Evolutionary conservation across 331 rosid species (phyloP), one percentile per base, ranked within the genome.

Genomic region (Prunus yedoensis): DNA sequence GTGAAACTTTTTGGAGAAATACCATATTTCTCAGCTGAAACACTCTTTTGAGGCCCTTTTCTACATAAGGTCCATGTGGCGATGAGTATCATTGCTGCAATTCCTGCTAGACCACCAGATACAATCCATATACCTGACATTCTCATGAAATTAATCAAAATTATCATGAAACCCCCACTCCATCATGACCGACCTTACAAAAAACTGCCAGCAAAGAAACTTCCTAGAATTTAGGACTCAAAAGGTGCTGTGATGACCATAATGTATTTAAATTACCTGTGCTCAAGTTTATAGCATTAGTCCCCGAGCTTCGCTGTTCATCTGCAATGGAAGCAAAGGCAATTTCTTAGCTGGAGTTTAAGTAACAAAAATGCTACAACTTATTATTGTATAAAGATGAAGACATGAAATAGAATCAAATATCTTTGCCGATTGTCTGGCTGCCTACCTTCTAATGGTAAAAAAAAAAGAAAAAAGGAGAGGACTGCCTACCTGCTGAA

Each of bases 91-190:
- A 78, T 38, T 72, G 75, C 25, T 51, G 70, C 45, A 38, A 78
- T 52, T 70, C 84, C 89, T 27, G 27, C 73, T 67, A 74, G 32
- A 47, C 85, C 85, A 69, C 77, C 79, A 16, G 56, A 64, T 30
- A 87, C 74, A 71, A 87, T 74, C 87, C 84, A 81, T 70, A 70
- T 38, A 64, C 83, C 87, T 87, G 85, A 76, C 61, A 13, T 30
- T 67, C 51, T 20, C 62, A 62, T 32, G 8, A 58, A 51, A 16
- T 25, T 41, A 18, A 20, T 25, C n/a, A 28, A 20, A 51, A 66
- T 17, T 32, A 7, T 47, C 74, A 13, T 4, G 14, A 41, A 38
- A 15, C 66, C 49, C 17, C 17, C 21, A 27, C 63, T 67, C 68
- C 56, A 32, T 46, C 14, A 45, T 46, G 49, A 13, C 56, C 18